Percentiles rank a stretch among this genome's conserved stretches.
These are phyloP conservation scores for Cucurbita ficifolia DNA, from an alignment of 306 rosid species.

Conservation along the genomic window DNA sequence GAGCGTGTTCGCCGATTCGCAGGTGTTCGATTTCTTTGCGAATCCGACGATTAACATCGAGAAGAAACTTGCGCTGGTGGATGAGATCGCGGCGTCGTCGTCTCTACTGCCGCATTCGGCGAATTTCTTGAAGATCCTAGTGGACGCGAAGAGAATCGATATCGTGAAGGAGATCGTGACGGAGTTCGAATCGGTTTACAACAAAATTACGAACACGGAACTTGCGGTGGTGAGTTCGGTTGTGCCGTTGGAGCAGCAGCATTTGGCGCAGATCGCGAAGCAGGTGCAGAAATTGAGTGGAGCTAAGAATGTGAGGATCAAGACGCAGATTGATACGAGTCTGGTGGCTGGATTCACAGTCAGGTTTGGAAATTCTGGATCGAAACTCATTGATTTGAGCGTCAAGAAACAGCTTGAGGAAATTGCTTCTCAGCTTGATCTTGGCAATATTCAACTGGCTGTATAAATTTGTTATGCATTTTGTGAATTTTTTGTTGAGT, in stretches of 20 bases:
- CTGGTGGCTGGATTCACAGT: conserved; percentile 82
- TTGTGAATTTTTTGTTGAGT: background rate
- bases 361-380: conserved; percentile 59
- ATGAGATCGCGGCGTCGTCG: conserved; percentile 32
- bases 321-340: conserved; percentile 48
- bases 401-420: conserved; percentile 88
- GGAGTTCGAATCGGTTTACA: conserved; percentile 57
- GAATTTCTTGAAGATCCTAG: conserved; percentile 55
- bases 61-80: conserved; percentile 27
- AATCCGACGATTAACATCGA: conserved; percentile 37
- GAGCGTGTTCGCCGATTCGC: conserved; percentile 31
- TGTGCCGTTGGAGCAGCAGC: conserved; percentile 72
- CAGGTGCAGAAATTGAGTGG: conserved; percentile 93
- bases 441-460: conserved; percentile 47
- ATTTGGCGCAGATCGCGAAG: conserved; percentile 83
- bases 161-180: conserved; percentile 33
- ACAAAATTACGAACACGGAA: conserved; percentile 48
- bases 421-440: conserved; percentile 68
- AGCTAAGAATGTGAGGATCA: conserved; percentile 68
- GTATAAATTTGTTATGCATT: conserved; percentile 12
- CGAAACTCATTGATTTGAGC: conserved; percentile 80
- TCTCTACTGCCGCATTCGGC: conserved; percentile 38
- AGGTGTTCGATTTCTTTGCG: conserved; percentile 33
- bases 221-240: conserved; percentile 76
- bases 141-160: conserved; percentile 47